Base-by-base conservation (phyloP, 2,329 filamentous ascomycete genomes). In the Neofusicoccum parvum region DNA sequence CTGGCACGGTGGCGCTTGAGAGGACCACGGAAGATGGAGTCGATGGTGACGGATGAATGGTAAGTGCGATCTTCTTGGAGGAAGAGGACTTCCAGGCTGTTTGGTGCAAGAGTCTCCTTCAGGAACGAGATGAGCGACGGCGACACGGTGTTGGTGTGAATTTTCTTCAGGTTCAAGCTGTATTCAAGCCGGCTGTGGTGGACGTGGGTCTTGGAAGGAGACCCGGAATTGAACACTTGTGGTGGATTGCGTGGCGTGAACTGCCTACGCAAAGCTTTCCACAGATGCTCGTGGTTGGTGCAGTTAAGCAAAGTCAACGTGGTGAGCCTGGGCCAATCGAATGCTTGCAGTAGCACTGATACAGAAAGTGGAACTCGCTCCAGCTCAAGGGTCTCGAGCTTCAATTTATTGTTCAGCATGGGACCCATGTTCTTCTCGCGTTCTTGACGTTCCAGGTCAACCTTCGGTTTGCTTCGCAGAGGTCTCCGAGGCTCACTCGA, bases 81-180 rank as follows among this genome's bases (percentile, higher is more conserved):
- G 73, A 93, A 93, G 10, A 95, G 81, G 9, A 88, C 88, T 76
- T 95, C 90, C n/a, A 95, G 81, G 34, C 87, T 90, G 74, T 95
- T 92, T 0, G 92, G 92, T 20, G 88, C 89, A 43, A 95, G 81
- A 0, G 90, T 89, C 67, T 94, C 90, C 70, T 90, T 91, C 68
- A 95, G 82, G 72, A 95, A 94, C 1, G 83, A 82, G 63, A 95
- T 87, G 15, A 95, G 79, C 27, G 88, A 82, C 7, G 85, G 81
- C 0, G 90, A 91, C 2, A 91, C 88, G 12, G 83, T 84, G 76
- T 95, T 91, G 1, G 90, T 92, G 72, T 94, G 90, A 14, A 95
- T 84, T 68, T 89, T 86, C 76, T 89, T 93, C 60, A 95, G 79
- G 5, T 85, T 86, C 11, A 95, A 80, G 34, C 72, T 69, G 43